These are phyloP conservation scores for Pseudocercospora crystallina DNA, from an alignment of 2,329 filamentous ascomycete species.

Conservation along the genomic window DNA sequence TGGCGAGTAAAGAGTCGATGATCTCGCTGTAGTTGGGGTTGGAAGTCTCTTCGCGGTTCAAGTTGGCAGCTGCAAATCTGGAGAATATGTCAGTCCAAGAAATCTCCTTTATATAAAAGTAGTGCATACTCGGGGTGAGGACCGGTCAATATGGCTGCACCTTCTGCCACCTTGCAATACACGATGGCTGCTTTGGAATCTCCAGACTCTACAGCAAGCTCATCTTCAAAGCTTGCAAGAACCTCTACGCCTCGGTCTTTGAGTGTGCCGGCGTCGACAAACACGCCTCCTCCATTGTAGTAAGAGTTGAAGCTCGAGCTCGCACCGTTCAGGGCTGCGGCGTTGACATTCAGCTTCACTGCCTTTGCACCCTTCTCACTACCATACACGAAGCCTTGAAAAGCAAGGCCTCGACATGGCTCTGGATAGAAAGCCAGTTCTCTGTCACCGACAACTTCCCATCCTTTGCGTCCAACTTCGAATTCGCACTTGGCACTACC, in stretches of 20 bases:
- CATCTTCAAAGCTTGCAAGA: conserved; percentile 74
- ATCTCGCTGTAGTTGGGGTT: conserved; percentile 70
- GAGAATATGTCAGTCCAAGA: conserved; percentile 11
- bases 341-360: conserved; percentile 64
- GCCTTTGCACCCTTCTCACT: conserved; percentile 82
- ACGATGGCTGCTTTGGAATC: conserved; percentile 74
- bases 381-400: conserved; percentile 84
- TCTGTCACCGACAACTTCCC: conserved; percentile 82
- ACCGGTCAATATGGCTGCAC: conserved; percentile 75
- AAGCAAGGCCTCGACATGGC: conserved; percentile 80
- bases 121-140: conserved; percentile 82
- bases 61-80: conserved; percentile 80
- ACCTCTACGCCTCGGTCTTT: conserved; percentile 70
- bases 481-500: conserved; percentile 82
- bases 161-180: conserved; percentile 78
- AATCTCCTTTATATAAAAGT: background rate
- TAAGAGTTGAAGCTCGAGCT: conserved; percentile 71
- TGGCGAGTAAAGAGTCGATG: conserved; percentile 64
- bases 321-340: conserved; percentile 55
- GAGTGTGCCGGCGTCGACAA: conserved; percentile 72
- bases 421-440: conserved; percentile 90
- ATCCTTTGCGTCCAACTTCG: conserved; percentile 74
- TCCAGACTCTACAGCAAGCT: conserved; percentile 74
- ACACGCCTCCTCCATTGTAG: conserved; percentile 93
- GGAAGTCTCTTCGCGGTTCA: conserved; percentile 61